Conservation (phyloP, 768 basidiomycete genomes). For the Nevesoporus exiguus region DNA sequence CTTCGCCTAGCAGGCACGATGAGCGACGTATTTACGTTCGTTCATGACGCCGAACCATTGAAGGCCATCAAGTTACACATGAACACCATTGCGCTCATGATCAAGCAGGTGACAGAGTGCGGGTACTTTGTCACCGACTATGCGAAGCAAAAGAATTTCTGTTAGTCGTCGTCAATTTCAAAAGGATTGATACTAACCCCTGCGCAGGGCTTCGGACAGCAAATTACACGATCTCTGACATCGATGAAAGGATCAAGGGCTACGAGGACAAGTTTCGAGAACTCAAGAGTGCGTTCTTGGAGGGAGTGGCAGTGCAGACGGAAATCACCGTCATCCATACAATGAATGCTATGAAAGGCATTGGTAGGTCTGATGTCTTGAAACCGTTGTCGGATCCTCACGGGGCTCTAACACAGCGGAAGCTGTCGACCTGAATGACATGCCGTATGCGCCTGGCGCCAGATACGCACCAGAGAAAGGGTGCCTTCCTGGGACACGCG, state of each 20-base stretch:
- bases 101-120: constrained; percentile 2
- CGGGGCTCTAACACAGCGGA: neutral
- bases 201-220: neutral
- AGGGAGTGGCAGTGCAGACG: neutral
- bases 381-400: neutral
- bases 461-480: neutral
- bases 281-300: neutral
- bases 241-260: neutral
- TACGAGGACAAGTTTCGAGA: neutral
- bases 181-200: neutral
- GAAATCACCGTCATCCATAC: neutral
- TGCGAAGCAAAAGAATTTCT: neutral
- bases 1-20: neutral
- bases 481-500: neutral
- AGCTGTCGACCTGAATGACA: too few relatives aligned
- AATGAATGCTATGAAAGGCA: neutral
- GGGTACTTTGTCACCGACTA: constrained; percentile 1
- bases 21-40: neutral
- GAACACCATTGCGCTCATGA: neutral
- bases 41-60: neutral
- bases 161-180: neutral
- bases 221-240: neutral
- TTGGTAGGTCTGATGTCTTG: neutral
- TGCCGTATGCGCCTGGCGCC: neutral
- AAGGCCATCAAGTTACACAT: neutral